These are phyloP conservation scores for Melampsora americana DNA, from an alignment of 1,284 basidiomycete genomes.

Conservation along the genomic window DNA sequence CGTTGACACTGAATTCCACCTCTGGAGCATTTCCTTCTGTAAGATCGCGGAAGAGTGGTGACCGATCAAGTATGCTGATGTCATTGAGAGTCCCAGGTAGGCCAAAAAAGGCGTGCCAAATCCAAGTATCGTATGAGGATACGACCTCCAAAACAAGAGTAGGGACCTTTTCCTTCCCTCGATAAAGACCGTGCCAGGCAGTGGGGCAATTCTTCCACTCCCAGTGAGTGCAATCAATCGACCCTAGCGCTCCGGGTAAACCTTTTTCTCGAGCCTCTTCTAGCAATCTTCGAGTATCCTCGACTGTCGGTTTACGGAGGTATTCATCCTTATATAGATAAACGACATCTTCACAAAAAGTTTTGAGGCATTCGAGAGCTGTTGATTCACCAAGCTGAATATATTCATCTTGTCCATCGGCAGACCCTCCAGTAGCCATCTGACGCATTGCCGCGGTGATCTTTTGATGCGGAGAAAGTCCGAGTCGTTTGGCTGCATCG, in stretches of 20 bases:
- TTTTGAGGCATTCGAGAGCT: constrained; percentile 1
- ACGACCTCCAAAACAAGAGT: not conserved
- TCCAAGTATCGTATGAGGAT: not conserved
- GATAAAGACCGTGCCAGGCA: constrained; percentile 12
- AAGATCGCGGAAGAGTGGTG: not conserved
- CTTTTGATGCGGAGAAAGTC: constrained; percentile 23
- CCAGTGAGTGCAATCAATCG: constrained; percentile 21
- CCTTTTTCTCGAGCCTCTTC: not conserved
- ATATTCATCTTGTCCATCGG: not conserved
- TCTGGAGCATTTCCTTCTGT: not conserved
- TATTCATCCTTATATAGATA: constrained; percentile 14
- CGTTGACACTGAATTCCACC: not conserved
- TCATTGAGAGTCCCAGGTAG: not conserved
- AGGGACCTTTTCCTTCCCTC: constrained; percentile 31
- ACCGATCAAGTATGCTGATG: not conserved
- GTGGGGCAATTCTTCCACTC: constrained; percentile 30
- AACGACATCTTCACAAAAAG: constrained; percentile 12
- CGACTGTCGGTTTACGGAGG: constrained; percentile 14
- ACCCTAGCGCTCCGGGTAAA: constrained; percentile 23
- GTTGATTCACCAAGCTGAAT: constrained; percentile 14
- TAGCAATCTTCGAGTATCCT: not conserved
- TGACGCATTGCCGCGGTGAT: constrained; percentile 11
- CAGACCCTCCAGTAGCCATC: constrained; percentile 1
- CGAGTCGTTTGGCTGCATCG: constrained; percentile 17
- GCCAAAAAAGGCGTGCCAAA: constrained; percentile 7